These are phyloP conservation scores for Teunomyces gatunensis DNA, from an alignment of 805 yeast species.

Conservation along the genomic window DNA sequence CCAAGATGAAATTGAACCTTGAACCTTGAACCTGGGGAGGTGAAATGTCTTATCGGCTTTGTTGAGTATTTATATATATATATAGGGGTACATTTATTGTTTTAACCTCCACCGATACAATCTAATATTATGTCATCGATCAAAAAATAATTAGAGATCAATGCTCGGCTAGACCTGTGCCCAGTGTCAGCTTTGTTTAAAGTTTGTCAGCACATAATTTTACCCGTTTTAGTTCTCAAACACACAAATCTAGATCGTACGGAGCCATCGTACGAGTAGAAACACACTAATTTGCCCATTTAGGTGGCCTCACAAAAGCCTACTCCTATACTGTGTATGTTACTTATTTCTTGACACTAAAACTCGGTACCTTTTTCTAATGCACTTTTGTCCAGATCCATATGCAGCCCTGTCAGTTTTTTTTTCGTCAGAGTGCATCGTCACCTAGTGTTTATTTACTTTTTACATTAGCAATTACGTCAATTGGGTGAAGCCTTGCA, in stretches of 20 bases:
- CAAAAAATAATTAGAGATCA: conserved; percentile 1
- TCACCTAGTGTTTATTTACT: neutral
- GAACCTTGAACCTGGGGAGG: neutral
- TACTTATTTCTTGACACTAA: neutral
- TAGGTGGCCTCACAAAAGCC: too few species aligned
- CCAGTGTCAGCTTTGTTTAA: neutral
- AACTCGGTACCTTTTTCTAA: neutral
- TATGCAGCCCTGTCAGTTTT: neutral
- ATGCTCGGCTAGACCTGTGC: neutral
- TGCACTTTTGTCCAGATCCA: neutral
- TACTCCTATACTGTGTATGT: neutral
- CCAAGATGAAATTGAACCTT: neutral
- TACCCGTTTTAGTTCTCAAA: neutral
- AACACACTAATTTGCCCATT: too few species aligned
- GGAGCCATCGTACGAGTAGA: neutral
- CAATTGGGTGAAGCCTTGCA: neutral
- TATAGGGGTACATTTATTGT: neutral
- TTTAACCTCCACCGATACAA: neutral
- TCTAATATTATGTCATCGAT: neutral
- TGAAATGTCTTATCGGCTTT: neutral
- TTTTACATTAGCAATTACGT: neutral
- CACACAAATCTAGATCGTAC: neutral
- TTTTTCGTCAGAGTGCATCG: neutral
- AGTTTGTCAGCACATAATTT: neutral
- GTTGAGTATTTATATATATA: neutral